Conservation (phyloP, 345 rosid species). For the Toxicodendron radicans region DNA sequence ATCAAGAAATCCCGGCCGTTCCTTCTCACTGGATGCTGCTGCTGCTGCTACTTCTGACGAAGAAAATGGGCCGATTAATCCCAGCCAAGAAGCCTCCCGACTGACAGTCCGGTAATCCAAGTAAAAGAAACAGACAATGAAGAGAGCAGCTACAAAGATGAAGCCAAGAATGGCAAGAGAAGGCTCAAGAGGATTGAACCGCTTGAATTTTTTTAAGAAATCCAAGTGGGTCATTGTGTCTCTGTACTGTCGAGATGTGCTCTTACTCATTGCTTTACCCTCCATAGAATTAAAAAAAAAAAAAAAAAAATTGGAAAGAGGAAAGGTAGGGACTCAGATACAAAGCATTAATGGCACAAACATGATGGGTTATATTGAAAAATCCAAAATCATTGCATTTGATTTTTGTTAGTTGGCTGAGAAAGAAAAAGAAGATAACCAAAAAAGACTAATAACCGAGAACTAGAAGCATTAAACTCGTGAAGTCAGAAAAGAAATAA, state of each 20-base stretch:
- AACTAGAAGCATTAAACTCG: too few relatives aligned
- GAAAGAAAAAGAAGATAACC: neutral
- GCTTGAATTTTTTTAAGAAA: slow-evolving; percentile 43
- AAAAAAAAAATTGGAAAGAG: neutral
- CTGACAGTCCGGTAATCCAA: slow-evolving; percentile 40
- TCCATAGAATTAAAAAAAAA: too few relatives aligned
- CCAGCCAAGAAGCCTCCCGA: slow-evolving; percentile 33
- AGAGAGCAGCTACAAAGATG: slow-evolving; percentile 37
- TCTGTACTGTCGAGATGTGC: neutral
- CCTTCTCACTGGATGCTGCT: slow-evolving; percentile 15
- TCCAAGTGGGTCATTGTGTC: slow-evolving; percentile 37
- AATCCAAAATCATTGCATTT: slow-evolving; percentile 9
- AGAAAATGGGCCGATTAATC: slow-evolving; percentile 20
- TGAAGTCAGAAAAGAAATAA: too few relatives aligned
- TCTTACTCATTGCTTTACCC: slow-evolving; percentile 11
- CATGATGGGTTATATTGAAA: neutral
- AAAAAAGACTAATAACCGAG: too few relatives aligned
- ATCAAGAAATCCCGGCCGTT: slow-evolving; percentile 51
- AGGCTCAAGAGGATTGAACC: slow-evolving; percentile 46
- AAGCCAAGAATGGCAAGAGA: slow-evolving; percentile 46
- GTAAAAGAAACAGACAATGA: slow-evolving; percentile 47
- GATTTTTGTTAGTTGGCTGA: neutral
- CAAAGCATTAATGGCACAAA: slow-evolving; percentile 12
- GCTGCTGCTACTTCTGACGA: slow-evolving; percentile 11
- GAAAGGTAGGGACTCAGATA: neutral